Conservation (phyloP, 2,329 filamentous ascomycete species). For the Fusarium piperis region DNA sequence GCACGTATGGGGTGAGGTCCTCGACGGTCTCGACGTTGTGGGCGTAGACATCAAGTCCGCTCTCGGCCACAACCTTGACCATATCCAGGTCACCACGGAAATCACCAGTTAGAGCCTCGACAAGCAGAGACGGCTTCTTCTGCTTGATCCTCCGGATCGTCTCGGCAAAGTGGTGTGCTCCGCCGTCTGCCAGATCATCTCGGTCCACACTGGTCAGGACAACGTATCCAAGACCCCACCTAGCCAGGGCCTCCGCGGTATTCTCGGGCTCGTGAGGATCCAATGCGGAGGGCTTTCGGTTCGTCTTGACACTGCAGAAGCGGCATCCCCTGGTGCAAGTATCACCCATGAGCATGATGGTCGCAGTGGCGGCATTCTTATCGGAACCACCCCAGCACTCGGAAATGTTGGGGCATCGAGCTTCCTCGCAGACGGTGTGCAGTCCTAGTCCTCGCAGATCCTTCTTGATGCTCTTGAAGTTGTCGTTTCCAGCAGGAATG, state of each 20-base stretch:
- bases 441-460: slow-evolving; percentile 89
- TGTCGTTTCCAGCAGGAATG: slow-evolving; percentile 81
- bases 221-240: slow-evolving; percentile 96
- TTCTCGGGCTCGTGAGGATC: slow-evolving; percentile 98
- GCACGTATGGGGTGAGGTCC: slow-evolving; percentile 86
- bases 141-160: slow-evolving; percentile 94
- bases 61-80: slow-evolving; percentile 84
- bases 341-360: slow-evolving; percentile 99
- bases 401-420: slow-evolving; percentile 94
- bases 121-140: slow-evolving; percentile 79
- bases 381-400: slow-evolving; percentile 96
- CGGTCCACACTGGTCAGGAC: slow-evolving; percentile 94
- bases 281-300: slow-evolving; percentile 76
- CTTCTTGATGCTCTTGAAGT: slow-evolving; percentile 94
- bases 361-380: slow-evolving; percentile 92
- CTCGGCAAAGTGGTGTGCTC: slow-evolving; percentile 89
- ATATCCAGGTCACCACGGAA: slow-evolving; percentile 87
- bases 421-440: slow-evolving; percentile 98
- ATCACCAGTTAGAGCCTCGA: slow-evolving; percentile 89
- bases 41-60: slow-evolving; percentile 93
- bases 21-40: slow-evolving; percentile 98
- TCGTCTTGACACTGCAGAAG: slow-evolving; percentile 97
- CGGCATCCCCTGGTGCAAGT: slow-evolving; percentile 96
- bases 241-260: slow-evolving; percentile 88
- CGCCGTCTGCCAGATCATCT: slow-evolving; percentile 90